phyloP scores from a whole-genome alignment of 768 basidiomycete species.

The Lyophyllum shimeji region DNA sequence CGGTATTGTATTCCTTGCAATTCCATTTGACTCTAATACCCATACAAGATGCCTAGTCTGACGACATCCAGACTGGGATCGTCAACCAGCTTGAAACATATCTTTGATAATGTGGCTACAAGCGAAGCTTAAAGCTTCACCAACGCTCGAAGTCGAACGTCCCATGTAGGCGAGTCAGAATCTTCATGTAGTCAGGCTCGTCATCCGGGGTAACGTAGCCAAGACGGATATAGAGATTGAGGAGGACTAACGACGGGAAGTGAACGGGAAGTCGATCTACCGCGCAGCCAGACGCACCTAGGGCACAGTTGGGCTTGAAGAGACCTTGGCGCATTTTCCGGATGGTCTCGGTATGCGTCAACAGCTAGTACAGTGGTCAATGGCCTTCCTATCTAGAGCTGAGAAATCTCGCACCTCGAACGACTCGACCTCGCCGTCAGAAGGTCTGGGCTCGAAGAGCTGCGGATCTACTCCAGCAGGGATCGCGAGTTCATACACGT shows the following conservation, averaged over 20 bases:
- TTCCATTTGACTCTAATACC: neutral
- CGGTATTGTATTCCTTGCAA: neutral
- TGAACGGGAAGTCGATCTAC: neutral
- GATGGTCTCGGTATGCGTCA: slow-evolving; percentile 62
- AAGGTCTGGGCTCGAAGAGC: slow-evolving; percentile 64
- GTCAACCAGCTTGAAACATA: too few relatives aligned
- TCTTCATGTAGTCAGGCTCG: slow-evolving; percentile 80
- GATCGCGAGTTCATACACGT: slow-evolving; percentile 79
- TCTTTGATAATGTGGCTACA: neutral
- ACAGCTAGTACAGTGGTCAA: slow-evolving; percentile 46
- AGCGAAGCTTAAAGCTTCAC: slow-evolving; percentile 22
- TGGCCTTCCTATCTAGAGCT: neutral
- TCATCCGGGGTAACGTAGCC: slow-evolving; percentile 86
- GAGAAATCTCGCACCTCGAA: slow-evolving; percentile 62
- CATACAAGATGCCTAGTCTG: neutral
- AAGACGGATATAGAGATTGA: slow-evolving; percentile 88
- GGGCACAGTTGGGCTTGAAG: slow-evolving; percentile 93
- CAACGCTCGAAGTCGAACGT: slow-evolving; percentile 64
- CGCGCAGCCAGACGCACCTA: slow-evolving; percentile 48
- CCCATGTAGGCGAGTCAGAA: slow-evolving; percentile 73
- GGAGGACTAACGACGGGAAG: slow-evolving; percentile 56
- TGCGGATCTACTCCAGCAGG: slow-evolving; percentile 49
- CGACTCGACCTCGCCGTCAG: slow-evolving; percentile 92
- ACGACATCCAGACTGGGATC: neutral
- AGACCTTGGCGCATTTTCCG: slow-evolving; percentile 60